A percentile compares a stretch with the other conserved stretches of the same genome.
Conservation (phyloP, 2,329 filamentous ascomycete genomes). For the Chaetothyriales sp. region DNA sequence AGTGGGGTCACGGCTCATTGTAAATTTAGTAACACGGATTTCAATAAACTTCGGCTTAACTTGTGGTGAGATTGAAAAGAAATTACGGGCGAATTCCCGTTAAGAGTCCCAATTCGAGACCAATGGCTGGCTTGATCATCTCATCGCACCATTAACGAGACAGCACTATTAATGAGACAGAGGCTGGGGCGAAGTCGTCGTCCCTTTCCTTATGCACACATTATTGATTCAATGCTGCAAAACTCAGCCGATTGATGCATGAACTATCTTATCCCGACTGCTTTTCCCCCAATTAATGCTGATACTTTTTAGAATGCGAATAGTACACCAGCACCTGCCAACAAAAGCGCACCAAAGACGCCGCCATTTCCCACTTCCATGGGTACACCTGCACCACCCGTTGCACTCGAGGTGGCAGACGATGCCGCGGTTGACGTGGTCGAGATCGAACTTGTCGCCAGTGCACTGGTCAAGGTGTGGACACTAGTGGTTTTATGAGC, state of each 20-base stretch:
- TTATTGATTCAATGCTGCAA: too few species aligned
- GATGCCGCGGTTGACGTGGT: constrained; percentile 1
- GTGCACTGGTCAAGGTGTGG: background rate
- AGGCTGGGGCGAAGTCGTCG: too few species aligned
- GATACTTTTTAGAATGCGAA: constrained; percentile 9
- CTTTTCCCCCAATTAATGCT: background rate
- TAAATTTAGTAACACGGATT: too few species aligned
- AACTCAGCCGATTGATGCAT: background rate
- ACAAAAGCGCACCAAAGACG: constrained; percentile 1
- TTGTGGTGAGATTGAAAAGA: too few species aligned
- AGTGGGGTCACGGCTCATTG: too few species aligned
- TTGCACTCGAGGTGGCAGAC: constrained; percentile 4
- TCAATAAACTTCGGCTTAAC: too few species aligned
- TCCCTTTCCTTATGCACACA: too few species aligned
- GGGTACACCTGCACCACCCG: constrained; percentile 6
- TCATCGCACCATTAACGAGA: too few species aligned
- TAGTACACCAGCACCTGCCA: constrained; percentile 9
- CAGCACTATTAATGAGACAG: too few species aligned
- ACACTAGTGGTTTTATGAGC: background rate
- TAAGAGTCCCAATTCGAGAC: too few species aligned
- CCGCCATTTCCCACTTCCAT: constrained; percentile 10
- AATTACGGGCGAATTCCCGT: too few species aligned
- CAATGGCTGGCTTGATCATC: too few species aligned
- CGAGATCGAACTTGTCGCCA: background rate
- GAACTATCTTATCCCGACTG: background rate